Evolutionary conservation across 352 stramenopile genomes (phyloP).

Genomic region (Phytophthora europaea): DNA sequence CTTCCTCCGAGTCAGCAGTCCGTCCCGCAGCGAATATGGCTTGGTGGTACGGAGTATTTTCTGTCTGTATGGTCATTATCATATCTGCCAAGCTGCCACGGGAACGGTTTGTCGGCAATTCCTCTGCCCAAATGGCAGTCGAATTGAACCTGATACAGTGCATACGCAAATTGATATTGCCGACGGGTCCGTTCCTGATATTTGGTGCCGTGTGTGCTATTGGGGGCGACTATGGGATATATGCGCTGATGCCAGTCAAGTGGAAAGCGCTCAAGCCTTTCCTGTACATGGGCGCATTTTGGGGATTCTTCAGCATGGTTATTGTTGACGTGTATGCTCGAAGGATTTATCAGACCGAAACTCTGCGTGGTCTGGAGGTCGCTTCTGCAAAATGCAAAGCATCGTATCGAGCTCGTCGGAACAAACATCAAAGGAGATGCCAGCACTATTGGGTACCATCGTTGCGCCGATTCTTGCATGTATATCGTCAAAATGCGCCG

Average conservation of each 20-base stretch:
- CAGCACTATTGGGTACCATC: constrained; percentile 7
- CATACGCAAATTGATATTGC: constrained; percentile 3
- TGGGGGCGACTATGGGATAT: constrained; percentile 3
- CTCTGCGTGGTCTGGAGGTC: constrained; percentile 13
- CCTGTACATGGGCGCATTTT: constrained; percentile 24
- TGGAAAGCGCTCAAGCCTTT: constrained; percentile 15
- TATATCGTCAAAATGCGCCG: constrained; percentile 20
- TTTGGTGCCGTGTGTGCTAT: constrained; percentile 3
- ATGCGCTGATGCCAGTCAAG: constrained; percentile 3
- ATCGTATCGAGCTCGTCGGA: not conserved
- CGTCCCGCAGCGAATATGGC: constrained; percentile 2
- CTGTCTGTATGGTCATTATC: constrained; percentile 13
- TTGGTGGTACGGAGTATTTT: constrained; percentile 24
- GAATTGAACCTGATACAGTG: constrained; percentile 11
- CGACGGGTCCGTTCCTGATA: constrained; percentile 3
- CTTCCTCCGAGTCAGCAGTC: constrained; percentile 12
- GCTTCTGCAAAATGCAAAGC: not conserved
- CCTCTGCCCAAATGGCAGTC: not conserved
- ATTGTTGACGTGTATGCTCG: constrained; percentile 16
- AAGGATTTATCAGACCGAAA: constrained; percentile 24
- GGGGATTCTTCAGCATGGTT: constrained; percentile 18
- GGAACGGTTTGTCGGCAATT: constrained; percentile 6
- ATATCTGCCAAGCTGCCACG: constrained; percentile 14
- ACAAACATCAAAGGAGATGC: not conserved
- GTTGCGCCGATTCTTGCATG: constrained; percentile 4